Percentiles rank a stretch among this genome's conserved stretches.
Conservation (phyloP, 306 rosid genomes). For the Hylodesmum podocarpum region DNA sequence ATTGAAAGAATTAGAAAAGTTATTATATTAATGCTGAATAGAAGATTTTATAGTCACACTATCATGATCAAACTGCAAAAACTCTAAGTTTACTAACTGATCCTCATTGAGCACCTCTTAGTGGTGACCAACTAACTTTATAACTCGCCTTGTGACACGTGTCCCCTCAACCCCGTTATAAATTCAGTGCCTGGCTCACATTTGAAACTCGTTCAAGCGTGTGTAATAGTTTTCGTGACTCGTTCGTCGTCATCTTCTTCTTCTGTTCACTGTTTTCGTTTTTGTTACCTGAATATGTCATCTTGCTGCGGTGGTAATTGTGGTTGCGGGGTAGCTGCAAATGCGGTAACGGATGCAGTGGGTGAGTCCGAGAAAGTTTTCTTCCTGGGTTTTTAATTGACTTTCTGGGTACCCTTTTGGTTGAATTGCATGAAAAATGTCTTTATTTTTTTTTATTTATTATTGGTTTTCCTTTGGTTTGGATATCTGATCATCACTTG, state of each 20-base stretch:
- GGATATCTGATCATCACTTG: background rate
- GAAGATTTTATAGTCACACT: no score
- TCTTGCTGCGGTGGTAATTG: conserved; percentile 74
- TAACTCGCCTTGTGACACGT: conserved; percentile 28
- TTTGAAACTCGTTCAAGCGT: no score
- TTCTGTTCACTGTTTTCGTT: background rate
- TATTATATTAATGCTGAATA: no score
- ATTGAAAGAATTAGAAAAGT: no score
- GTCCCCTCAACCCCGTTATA: conserved; percentile 36
- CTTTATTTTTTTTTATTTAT: background rate
- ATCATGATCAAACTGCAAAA: no score
- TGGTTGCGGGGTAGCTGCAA: conserved; percentile 65
- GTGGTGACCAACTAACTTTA: no score
- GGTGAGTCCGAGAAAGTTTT: conserved; percentile 25
- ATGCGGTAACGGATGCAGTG: conserved; percentile 68
- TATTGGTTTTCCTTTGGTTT: background rate
- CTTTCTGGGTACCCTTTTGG: background rate
- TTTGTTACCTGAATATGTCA: conserved; percentile 36
- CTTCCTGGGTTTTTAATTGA: background rate
- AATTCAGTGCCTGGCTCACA: conserved; percentile 18
- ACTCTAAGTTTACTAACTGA: no score
- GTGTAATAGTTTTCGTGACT: background rate
- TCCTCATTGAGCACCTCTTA: no score
- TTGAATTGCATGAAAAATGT: background rate
- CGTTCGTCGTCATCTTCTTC: background rate